Evolutionary conservation across 2,329 filamentous ascomycete species (phyloP), one percentile per base, ranked within the genome.

Genomic region (Fusarium irregulare): DNA sequence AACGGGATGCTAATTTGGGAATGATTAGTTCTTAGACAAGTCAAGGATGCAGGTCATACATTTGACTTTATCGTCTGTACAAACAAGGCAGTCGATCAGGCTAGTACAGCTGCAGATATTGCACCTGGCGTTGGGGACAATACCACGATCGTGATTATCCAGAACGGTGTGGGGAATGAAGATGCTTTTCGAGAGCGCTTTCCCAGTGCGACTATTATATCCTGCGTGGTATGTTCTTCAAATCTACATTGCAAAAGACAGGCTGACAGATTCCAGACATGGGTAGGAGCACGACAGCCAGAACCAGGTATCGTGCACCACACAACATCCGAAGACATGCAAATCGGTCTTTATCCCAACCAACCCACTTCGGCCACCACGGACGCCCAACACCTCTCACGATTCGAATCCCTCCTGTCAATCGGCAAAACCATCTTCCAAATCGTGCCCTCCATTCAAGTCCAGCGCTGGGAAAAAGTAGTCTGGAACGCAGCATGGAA

Each of bases 91-190:
- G 68, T 74, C 0, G 63, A 71, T 3, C 72, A 74, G 27, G 40
- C 45, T 14, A 68, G 42, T 9, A 58, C 54, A 3, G 64, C 68
- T 3, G 25, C 37, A 1, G 64, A 74, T 41, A 72, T 82, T 37
- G 66, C 68, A 14, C 73, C 80, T 67, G 70, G 76, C 66, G 76
- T 86, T 2, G 79, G 82, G 9, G 73, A 73, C 14, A 51, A 56
- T 21, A 89, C 87, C 0, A 82, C 84, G 0, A 85, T 90, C 42
- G 86, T 87, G 10, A 83, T 91, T 1, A 83, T 89, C 18, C 88
- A 91, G 65, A 90, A 90, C 69, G 88, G 88, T 1, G 85, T 90
- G 40, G 83, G 82, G 2, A 89, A 89, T 63, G 88, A 91, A 73
- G 81, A 85, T 12, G 83, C 86, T 18, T 89, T 88, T 54, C 71